Base-by-base conservation (phyloP, 192 early-diverging fungal genomes). In the Umbelopsis sp. region DNA sequence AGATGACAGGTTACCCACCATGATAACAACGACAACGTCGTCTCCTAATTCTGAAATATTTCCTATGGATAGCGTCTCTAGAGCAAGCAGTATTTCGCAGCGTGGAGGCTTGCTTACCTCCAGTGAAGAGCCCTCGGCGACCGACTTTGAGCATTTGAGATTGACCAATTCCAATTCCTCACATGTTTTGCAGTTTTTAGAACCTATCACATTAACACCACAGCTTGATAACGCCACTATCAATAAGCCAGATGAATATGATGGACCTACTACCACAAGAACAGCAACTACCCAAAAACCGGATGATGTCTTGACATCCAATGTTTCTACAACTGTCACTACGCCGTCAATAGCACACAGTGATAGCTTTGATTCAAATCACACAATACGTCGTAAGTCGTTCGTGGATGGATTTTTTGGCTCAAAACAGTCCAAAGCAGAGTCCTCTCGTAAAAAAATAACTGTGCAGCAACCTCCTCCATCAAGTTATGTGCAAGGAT, bases 201-300 rank as follows among this genome's bases (percentile, higher is more conserved):
- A 61, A 18, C 13, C 55, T 16, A 37, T 61, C n/a, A 61, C 55
- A 13, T 30, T 61, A 3, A 61, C 15, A 16, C 27, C 33, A 61
- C 55, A 61, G 30, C 8, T 3, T 4, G 2, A 25, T n/a, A n/a
- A 25, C 15, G 13, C 27, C 33, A 25, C 13, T 13, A 3, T 61
- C 12, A 35, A 61, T 25, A 61, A 61, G 16, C 55, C 55, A 1
- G 55, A 61, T 61, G 55, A 61, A 25, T 7, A 33, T 35, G 55
- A 61, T 35, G 30, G 27, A 7, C 8, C n/a, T 52, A 4, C 0
- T 12, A 35, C 13, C 10, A n/a, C 11, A 61, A 30, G 4, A 6
- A 25, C 27, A 33, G 1, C 55, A 4, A 15, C 16, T 33, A 61
- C 30, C 16, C 55, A 61, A 16, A 33, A 33, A 61, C 55, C 55